phyloP scores from a whole-genome alignment of 768 basidiomycete species.

The Suillus spraguei region DNA sequence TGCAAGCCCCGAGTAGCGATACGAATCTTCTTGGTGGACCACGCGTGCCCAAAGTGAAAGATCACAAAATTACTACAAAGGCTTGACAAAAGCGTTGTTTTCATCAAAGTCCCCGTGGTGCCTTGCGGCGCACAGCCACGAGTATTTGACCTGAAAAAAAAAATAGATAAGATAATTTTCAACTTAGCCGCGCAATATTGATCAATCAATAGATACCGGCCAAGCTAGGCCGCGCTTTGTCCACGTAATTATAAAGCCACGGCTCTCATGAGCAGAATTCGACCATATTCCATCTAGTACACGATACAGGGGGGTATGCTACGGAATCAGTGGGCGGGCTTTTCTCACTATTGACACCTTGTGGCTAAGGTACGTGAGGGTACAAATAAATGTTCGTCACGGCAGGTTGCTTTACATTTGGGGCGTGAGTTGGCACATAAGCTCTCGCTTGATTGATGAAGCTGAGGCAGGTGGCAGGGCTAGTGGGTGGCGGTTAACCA shows the following conservation, averaged over 20 bases:
- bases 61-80: neutral
- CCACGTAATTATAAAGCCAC: slow-evolving; percentile 23
- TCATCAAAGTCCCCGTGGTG: neutral
- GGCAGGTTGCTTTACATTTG: slow-evolving; percentile 7
- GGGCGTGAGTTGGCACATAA: slow-evolving; percentile 7
- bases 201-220: neutral
- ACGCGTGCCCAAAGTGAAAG: slow-evolving; percentile 1
- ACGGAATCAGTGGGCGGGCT: slow-evolving; percentile 1
- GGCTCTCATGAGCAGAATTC: neutral
- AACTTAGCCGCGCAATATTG: slow-evolving; percentile 1
- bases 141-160: neutral
- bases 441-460: slow-evolving; percentile 8
- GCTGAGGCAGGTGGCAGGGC: slow-evolving; percentile 4
- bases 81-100: neutral
- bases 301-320: slow-evolving; percentile 4
- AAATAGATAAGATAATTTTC: slow-evolving; percentile 1
- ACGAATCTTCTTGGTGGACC: slow-evolving; percentile 1
- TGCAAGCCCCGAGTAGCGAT: slow-evolving; percentile 7
- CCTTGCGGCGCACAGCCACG: slow-evolving; percentile 1
- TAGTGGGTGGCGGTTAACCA: slow-evolving; percentile 1
- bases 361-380: slow-evolving; percentile 5
- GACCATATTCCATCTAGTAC: neutral
- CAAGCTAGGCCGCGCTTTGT: slow-evolving; percentile 13
- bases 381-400: slow-evolving; percentile 4
- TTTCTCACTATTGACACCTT: slow-evolving; percentile 9